Evolutionary conservation across 2,329 filamentous ascomycete genomes (phyloP), one percentile per base, ranked within the genome.

Genomic region (Fusarium nygamai): DNA sequence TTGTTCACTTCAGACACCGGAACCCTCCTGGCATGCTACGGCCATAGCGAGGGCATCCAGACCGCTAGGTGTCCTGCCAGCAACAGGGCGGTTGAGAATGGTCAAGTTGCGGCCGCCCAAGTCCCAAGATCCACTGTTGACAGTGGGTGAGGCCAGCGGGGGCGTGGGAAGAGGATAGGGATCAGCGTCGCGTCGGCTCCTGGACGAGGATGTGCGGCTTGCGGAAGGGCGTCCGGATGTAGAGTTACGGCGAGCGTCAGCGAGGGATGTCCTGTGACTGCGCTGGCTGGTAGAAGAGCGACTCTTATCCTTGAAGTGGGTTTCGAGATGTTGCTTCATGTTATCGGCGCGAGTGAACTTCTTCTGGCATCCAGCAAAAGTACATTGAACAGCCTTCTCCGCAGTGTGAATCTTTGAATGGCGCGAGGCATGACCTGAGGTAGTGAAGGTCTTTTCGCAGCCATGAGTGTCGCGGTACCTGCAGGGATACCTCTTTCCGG

Each of bases 351-450:
- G 92, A 17, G 92, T 94, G 77, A 95, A 95, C 78, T 92, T 93
- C 84, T 94, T 94, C 82, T 90, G 89, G 85, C 93, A 95, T 68
- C 92, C 92, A 1, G 87, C 84, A 78, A 88, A 93, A 38, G 91
- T 87, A 83, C 90, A 92, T 43, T 87, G 89, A 29, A 94, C 92
- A 20, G 91, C 91, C 84, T 95, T 95, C 83, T 94, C 93, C 56
- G 92, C 92, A 3, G 92, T 94, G 85, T 96, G 93, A 79, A 94
- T 95, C 82, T 95, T 95, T 68, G 93, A 93, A 81, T 96, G 93
- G 46, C 93, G 91, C 48, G 93, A 94, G n/a, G 94, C 93, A 78
- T 96, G 93, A 48, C 93, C 93, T 0, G 93, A 95, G 6, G 93
- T 96, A 67, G 93, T 95, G 81, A 96, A 96, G 17, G 91, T 94